phyloP scores from a whole-genome alignment of 257 asterid genomes.

The Oldenlandia corymbosa region DNA sequence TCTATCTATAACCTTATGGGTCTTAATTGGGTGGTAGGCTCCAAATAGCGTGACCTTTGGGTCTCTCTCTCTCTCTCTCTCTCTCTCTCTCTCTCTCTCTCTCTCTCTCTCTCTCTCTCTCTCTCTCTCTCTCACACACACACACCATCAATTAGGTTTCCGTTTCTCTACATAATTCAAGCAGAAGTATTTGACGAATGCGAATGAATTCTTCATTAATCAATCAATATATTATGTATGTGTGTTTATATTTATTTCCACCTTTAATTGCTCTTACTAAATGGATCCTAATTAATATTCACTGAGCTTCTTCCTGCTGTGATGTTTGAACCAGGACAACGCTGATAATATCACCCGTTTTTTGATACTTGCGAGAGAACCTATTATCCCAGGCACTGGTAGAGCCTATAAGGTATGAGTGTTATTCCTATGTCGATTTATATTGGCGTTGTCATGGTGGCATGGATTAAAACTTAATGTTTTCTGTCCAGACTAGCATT shows the following conservation, averaged over 20 bases:
- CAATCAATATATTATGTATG: background rate
- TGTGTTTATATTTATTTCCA: too few species aligned
- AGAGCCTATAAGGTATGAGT: constrained; percentile 38
- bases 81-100: too few species aligned
- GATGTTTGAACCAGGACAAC: constrained; percentile 57
- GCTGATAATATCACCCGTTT: constrained; percentile 69
- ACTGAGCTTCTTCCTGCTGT: background rate
- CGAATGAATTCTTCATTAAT: background rate
- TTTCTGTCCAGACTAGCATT: constrained; percentile 63
- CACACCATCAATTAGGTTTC: too few species aligned
- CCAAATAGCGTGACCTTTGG: background rate
- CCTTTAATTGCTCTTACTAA: background rate
- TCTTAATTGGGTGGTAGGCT: background rate
- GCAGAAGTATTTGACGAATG: background rate
- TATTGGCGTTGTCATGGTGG: constrained; percentile 2
- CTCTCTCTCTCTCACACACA: too few species aligned
- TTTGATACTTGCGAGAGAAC: constrained; percentile 86
- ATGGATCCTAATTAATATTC: background rate
- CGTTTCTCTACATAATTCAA: background rate
- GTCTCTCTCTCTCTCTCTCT: too few species aligned
- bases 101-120: too few species aligned
- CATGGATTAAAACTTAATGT: constrained; percentile 10
- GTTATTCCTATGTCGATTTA: background rate
- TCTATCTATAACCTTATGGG: background rate
- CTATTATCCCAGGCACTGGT: constrained; percentile 34